These are phyloP conservation scores for Fusarium devonianum DNA, from an alignment of 2,329 filamentous ascomycete genomes.

Conservation along the genomic window DNA sequence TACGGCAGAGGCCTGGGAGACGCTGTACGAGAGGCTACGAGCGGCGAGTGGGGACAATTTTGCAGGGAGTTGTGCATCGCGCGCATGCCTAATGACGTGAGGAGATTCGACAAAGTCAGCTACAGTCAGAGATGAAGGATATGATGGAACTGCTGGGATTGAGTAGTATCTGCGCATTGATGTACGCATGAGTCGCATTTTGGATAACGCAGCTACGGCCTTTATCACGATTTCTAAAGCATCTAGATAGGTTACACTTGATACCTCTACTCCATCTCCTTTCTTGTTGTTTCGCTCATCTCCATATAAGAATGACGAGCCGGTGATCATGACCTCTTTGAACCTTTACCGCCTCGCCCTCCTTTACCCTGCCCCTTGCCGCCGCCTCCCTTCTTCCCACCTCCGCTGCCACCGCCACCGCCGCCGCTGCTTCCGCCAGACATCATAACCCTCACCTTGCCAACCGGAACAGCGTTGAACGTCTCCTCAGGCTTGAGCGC, in stretches of 20 bases:
- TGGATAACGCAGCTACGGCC: constrained; percentile 17
- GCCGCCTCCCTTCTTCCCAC: constrained; percentile 49
- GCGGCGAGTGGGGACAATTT: constrained; percentile 79
- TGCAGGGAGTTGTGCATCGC: constrained; percentile 73
- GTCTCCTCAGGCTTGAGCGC: constrained; percentile 82
- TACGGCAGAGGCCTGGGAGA: constrained; percentile 79
- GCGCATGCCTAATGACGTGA: constrained; percentile 66
- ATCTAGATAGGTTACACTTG: constrained; percentile 18
- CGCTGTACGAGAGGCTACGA: constrained; percentile 79
- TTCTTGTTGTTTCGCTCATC: constrained; percentile 2
- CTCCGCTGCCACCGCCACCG: constrained; percentile 51
- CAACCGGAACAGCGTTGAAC: constrained; percentile 80
- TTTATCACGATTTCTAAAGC: constrained; percentile 11
- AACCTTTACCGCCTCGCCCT: constrained; percentile 51
- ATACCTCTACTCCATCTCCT: constrained; percentile 16
- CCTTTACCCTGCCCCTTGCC: constrained; percentile 46
- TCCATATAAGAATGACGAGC: not conserved
- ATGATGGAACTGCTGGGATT: constrained; percentile 15
- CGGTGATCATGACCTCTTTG: constrained; percentile 48
- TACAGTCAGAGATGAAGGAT: constrained; percentile 21
- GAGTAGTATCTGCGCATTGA: not conserved
- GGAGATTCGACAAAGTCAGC: constrained; percentile 55
- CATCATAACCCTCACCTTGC: constrained; percentile 82
- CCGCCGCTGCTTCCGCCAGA: constrained; percentile 59
- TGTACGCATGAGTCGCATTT: constrained; percentile 10